A percentile compares a stretch with the other conserved stretches of the same genome.
Evolutionary conservation across 1,284 basidiomycete species (phyloP).

Genomic region (Chalciporus sp.): DNA sequence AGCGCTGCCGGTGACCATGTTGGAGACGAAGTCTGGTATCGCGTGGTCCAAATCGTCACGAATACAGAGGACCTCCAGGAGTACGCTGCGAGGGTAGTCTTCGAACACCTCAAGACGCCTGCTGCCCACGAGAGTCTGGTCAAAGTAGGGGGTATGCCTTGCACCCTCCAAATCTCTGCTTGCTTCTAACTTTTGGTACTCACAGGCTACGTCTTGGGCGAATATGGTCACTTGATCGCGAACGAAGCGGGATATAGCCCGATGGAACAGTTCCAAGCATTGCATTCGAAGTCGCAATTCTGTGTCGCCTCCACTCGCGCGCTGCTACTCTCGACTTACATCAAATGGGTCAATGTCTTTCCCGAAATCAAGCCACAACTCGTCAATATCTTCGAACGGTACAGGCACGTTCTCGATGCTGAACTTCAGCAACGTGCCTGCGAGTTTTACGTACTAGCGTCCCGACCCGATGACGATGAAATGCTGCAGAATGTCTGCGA

Average conservation of each 20-base stretch:
- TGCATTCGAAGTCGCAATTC: conserved; percentile 95
- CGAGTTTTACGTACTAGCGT: conserved; percentile 90
- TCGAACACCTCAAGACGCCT: conserved; percentile 86
- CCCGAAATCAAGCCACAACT: conserved; percentile 97
- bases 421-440: conserved; percentile 98
- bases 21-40: conserved; percentile 99
- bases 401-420: conserved; percentile 95
- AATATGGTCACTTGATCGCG: conserved; percentile 96
- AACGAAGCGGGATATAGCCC: conserved; percentile 94
- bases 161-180: neutral
- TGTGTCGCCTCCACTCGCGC: conserved; percentile 93
- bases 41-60: conserved; percentile 97
- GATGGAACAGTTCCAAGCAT: conserved; percentile 90
- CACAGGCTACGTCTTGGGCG: conserved; percentile 92
- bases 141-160: conserved; percentile 84
- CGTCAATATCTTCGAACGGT: conserved; percentile 95
- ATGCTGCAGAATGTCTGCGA: conserved; percentile 94
- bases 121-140: conserved; percentile 97
- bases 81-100: conserved; percentile 94
- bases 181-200: conserved; percentile 14
- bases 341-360: conserved; percentile 99
- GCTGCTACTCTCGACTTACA: conserved; percentile 93
- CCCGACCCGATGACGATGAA: conserved; percentile 84
- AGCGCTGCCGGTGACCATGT: conserved; percentile 97
- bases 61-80: conserved; percentile 97